Evolutionary conservation across 306 rosid species (phyloP).

Genomic region (Cicer chorassanicum): DNA sequence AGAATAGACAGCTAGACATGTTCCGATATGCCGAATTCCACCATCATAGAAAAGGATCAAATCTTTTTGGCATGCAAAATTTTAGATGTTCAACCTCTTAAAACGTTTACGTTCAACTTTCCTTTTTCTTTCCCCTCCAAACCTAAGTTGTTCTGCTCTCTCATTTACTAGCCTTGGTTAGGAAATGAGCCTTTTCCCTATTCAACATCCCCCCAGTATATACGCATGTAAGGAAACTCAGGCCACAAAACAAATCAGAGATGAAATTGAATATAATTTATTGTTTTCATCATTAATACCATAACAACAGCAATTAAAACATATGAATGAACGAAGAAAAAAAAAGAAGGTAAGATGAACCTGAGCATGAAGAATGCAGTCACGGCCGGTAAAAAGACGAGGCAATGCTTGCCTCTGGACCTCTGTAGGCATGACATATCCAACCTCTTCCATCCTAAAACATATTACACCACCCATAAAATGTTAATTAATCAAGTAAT

Average conservation of each 20-base stretch:
- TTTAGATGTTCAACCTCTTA: neutral
- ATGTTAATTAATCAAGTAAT: neutral
- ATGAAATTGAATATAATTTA: neutral
- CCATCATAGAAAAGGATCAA: neutral
- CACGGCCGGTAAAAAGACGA: slow-evolving; percentile 68
- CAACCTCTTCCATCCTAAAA: slow-evolving; percentile 81
- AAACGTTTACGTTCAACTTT: neutral
- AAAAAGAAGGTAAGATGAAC: slow-evolving; percentile 40
- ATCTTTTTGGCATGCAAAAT: neutral
- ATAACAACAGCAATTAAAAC: neutral
- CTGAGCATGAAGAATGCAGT: slow-evolving; percentile 94
- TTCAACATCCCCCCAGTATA: neutral
- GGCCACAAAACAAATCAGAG: neutral
- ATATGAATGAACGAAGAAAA: neutral
- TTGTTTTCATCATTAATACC: neutral
- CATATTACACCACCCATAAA: slow-evolving; percentile 1
- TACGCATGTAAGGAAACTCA: neutral
- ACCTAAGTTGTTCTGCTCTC: neutral
- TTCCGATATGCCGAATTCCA: neutral
- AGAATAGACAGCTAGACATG: slow-evolving; percentile 6
- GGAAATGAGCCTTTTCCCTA: slow-evolving; percentile 11
- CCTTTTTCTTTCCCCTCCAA: neutral
- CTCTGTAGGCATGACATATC: slow-evolving; percentile 72
- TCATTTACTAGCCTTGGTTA: neutral
- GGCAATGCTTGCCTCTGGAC: slow-evolving; percentile 79